Base-by-base conservation (phyloP, 2,329 filamentous ascomycete species). In the Paraconiothyrium sp. region DNA sequence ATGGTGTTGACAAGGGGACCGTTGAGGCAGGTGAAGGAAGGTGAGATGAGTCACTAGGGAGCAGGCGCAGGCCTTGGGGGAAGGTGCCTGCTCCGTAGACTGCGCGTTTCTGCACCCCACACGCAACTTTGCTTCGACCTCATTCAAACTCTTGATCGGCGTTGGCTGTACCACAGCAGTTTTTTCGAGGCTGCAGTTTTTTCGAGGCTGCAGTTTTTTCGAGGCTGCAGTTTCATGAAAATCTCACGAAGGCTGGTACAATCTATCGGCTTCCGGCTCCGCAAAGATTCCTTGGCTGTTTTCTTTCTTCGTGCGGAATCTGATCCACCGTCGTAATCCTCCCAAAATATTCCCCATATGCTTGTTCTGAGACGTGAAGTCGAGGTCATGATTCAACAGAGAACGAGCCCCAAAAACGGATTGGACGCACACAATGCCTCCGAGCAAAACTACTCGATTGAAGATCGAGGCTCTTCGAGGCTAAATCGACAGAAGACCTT, bases 61-160 rank as follows among this genome's bases (percentile, higher is more conserved):
- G 35, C 32, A 35, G 52, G 52, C 24, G 35, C 14, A 27, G 3
- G 37, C 27, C 11, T 22, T 16, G 58, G 13, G 4, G 13, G 47
- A 41, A 22, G 30, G 63, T 52, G 62, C 63, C 63, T 65, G 63
- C 67, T 68, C 66, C 67, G 58, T 60, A 65, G 61, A 59, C 54
- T 32, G 37, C 6, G 52, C 39, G 50, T 61, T 52, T 47, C 44
- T 56, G 64, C 58, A 59, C 57, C 54, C 58, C 57, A 59, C 57
- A 52, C 16, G 41, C 56, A 63, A 63, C 65, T 59, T 68, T 68
- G 61, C 60, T 65, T 60, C 58, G 57, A 67, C 67, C 43, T 68
- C 66, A 68, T n/a, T 57, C 41, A 16, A 60, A 16, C 10, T 39
- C 24, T 32, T 44, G 47, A 47, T 57, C 57, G 39, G 57, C 59